Evolutionary conservation across 352 stramenopile genomes (phyloP), one percentile per base, ranked within the genome.

Genomic region (Globisporangium solare): DNA sequence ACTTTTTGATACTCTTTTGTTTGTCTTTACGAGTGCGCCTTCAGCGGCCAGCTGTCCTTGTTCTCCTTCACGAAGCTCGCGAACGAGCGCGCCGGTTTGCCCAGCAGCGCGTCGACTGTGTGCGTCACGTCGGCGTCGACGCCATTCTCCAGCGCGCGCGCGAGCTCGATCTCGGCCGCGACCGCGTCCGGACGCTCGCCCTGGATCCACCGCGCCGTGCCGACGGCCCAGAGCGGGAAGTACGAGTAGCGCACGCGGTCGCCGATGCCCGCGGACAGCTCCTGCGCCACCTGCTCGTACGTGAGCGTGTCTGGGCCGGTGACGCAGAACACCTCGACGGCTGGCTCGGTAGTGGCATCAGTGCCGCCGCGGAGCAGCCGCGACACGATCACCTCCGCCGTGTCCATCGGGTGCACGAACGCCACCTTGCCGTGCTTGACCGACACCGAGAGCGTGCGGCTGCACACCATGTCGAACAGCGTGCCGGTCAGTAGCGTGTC

Each of bases 221-320:
- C 74, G 48, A 92, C 74, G 3, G 80, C 77, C 82, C 82, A 92
- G 21, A 88, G 56, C 3, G 82, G 79, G 35, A 90, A 89, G 51
- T 87, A 61, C 21, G 77, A 87, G 53, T 79, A 88, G 12, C 52
- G 66, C 15, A 92, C 78, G 14, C 58, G 60, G 11, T 85, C 55
- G 0, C 61, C 61, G 24, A 91, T 68, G 2, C 62, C 65, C 0
- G 67, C 13, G 6, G 71, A 85, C 12, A 90, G 54, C n/a, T 71
- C 50, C 15, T 75, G 43, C 4, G 72, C 66, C 32, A 86, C 63
- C 6, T 89, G 61, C 48, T 72, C 40, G 52, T 74, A 90, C 14
- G 72, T 61, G 43, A 92, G 66, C 11, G 82, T 68, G 52, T 88
- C 75, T 15, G 77, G 77, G 6, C 78, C 82, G 0, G 76, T 88